Evolutionary conservation across 495 filamentous ascomycete species (phyloP).

Genomic region (Cercophora samala): DNA sequence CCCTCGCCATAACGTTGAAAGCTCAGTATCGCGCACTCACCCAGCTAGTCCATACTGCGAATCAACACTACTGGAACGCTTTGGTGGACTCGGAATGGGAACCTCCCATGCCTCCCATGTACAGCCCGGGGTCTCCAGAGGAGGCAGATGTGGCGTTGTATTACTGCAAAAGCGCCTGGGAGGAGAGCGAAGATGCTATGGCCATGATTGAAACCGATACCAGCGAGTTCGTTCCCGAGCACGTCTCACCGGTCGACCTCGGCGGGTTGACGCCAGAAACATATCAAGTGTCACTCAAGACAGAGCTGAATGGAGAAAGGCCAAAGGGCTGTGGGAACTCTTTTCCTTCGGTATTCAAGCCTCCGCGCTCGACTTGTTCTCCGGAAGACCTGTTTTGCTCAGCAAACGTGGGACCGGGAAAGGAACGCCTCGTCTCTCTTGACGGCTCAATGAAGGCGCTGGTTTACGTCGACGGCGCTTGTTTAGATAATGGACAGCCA

Average conservation of each 20-base stretch:
- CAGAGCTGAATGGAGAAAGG: too few relatives aligned
- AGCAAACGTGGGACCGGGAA: background rate
- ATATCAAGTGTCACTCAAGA: too few relatives aligned
- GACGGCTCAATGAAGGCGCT: too few relatives aligned
- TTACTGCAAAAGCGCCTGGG: conserved; percentile 39
- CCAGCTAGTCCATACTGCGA: conserved; percentile 27
- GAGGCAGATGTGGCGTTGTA: conserved; percentile 34
- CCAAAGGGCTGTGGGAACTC: too few relatives aligned
- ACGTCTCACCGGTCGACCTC: background rate
- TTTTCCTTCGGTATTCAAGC: background rate
- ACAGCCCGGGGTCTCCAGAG: conserved; percentile 24
- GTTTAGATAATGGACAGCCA: conserved; percentile 20
- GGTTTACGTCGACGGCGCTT: conserved; percentile 21
- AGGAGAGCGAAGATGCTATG: conserved; percentile 38
- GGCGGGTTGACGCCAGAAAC: background rate
- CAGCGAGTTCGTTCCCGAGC: conserved; percentile 22
- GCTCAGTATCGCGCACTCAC: conserved; percentile 33
- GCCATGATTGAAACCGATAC: conserved; percentile 29
- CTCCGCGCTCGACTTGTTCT: background rate
- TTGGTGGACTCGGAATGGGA: conserved; percentile 29
- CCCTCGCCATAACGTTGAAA: conserved; percentile 11
- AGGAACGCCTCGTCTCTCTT: too few relatives aligned
- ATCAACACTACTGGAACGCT: conserved; percentile 38
- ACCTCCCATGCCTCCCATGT: conserved; percentile 17
- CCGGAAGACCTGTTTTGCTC: too few relatives aligned